Conservation (phyloP, 148 eudicot genomes). For the Selenicereus undatus region DNA sequence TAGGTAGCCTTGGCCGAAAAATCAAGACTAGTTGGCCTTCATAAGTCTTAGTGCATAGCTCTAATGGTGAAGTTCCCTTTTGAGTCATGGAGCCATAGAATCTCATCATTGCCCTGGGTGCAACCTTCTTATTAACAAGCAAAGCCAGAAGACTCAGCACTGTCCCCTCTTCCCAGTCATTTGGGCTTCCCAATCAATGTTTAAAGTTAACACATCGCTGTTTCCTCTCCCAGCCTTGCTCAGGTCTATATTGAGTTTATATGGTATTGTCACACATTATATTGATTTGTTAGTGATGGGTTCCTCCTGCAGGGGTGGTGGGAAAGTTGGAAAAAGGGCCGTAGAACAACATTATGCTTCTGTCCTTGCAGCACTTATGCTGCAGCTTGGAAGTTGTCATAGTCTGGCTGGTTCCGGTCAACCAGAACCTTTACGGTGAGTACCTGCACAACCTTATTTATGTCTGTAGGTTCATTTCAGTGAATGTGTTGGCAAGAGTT, state of each 20-base stretch:
- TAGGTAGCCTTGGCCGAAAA: not conserved
- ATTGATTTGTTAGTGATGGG: not conserved
- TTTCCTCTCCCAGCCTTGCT: conserved; percentile 38
- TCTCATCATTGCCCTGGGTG: too few species aligned
- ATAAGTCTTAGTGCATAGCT: too few species aligned
- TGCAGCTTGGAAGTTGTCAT: conserved; percentile 93
- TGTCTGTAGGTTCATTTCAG: not conserved
- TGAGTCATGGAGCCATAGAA: too few species aligned
- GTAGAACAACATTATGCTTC: conserved; percentile 89
- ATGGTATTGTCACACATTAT: not conserved
- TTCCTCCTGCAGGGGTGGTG: conserved; percentile 77
- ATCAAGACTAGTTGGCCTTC: too few species aligned
- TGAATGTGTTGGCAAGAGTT: conserved; percentile 2
- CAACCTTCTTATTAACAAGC: too few species aligned
- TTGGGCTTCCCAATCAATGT: too few species aligned
- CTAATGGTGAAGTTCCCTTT: too few species aligned
- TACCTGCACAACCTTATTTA: not conserved
- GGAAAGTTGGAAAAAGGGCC: conserved; percentile 82
- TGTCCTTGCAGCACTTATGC: conserved; percentile 77
- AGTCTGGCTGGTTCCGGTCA: conserved; percentile 70
- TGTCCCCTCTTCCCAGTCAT: too few species aligned
- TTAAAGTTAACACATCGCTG: not conserved
- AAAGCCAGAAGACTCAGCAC: too few species aligned
- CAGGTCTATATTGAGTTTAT: not conserved
- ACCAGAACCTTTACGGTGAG: conserved; percentile 78